Base-by-base conservation (phyloP, 2,329 filamentous ascomycete species). In the Colletotrichum siamense region DNA sequence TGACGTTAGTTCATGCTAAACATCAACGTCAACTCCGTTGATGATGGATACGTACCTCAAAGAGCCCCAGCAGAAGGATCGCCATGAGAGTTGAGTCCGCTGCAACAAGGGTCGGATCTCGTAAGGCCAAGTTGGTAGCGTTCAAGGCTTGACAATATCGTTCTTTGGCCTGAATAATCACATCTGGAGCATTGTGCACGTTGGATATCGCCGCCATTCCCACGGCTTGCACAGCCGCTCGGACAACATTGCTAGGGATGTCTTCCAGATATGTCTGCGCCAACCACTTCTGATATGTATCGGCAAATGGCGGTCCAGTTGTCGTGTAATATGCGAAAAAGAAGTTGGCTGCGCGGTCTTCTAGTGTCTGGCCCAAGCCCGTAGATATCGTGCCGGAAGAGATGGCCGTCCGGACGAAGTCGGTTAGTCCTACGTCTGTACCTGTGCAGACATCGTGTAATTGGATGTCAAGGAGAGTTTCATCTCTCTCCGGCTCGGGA, bases 131-230 rank as follows among this genome's bases (percentile, higher is more conserved):
- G 36, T 73, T 69, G 10, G 71, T 77, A 13, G 71, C 66, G 1
- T 69, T 61, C 28, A 82, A 52, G 2, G 81, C 79, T 55, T 52
- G 39, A 4, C 74, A 70, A 28, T 82, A 81, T 30, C 74, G 49
- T 44, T 77, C 73, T 67, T 77, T 78, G 5, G 81, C 76, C 28
- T 68, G 78, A 6, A 72, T 44, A 6, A 69, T 74, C 57, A 80
- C 59, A 4, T 72, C 8, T 2, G 81, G 79, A 2, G 79, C 76
- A n/a, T 79, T 67, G 7, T 34, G 77, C 2, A 79, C 65, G 61
- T 81, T 81, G 6, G 80, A 79, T 22, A 82, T 79, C 6, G 79
- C 79, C 10, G 81, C 80, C 78, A 82, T 79, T 8, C 81, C 81
- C 8, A 77, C 78, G 16, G 81, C 81, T 64, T 82, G 80, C 13